Evolutionary conservation across 179 eudicot genomes (phyloP).

Genomic region (Vitellaria paradoxa): DNA sequence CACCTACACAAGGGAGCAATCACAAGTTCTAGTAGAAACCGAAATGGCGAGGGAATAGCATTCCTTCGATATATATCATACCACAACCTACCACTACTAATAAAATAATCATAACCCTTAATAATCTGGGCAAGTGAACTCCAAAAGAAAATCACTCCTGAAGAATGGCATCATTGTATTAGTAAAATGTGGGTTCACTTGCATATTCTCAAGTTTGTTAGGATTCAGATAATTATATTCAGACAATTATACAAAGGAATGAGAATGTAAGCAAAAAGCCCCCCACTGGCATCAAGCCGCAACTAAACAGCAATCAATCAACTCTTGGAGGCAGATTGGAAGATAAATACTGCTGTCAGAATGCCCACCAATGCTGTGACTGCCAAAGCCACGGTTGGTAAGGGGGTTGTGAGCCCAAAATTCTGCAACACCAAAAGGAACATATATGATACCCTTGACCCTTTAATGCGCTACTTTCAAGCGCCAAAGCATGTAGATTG

Average conservation of each 20-base stretch:
- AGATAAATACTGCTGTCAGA: slow-evolving; percentile 84
- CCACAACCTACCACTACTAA: no score
- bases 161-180: neutral
- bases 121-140: neutral
- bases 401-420: slow-evolving; percentile 76
- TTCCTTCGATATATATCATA: no score
- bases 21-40: no score
- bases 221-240: neutral
- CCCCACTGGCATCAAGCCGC: neutral
- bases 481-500: neutral
- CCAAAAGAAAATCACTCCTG: neutral
- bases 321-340: slow-evolving; percentile 80
- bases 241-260: neutral
- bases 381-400: slow-evolving; percentile 91
- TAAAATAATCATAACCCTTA: no score
- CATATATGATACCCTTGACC: slow-evolving; percentile 6
- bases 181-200: neutral
- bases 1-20: no score
- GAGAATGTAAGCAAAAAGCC: neutral
- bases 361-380: slow-evolving; percentile 83
- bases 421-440: slow-evolving; percentile 61
- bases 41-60: no score
- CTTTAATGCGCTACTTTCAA: neutral
- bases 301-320: slow-evolving; percentile 23
- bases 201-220: slow-evolving; percentile 9